Conservation (phyloP, 2,329 filamentous ascomycete genomes). For the Colletotrichum phormii region DNA sequence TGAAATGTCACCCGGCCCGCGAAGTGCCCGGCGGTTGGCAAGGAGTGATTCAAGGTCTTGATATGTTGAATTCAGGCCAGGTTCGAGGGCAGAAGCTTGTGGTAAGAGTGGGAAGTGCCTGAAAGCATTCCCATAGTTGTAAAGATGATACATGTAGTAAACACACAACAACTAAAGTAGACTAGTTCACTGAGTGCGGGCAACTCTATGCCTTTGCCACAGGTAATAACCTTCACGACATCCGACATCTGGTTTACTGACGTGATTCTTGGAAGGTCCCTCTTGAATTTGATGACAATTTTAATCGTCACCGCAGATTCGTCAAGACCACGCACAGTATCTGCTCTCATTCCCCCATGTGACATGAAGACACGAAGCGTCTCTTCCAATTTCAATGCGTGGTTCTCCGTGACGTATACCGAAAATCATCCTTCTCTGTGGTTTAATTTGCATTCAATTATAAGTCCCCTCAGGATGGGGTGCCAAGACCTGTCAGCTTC, state of each 20-base stretch:
- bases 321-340: neutral
- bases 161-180: neutral
- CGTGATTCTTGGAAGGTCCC: too few species aligned
- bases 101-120: neutral
- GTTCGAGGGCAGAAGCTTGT: conserved; percentile 14
- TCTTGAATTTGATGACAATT: too few species aligned
- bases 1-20: conserved; percentile 15
- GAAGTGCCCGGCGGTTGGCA: conserved; percentile 8
- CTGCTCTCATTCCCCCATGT: neutral
- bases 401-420: neutral
- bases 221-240: too few species aligned
- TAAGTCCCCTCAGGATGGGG: neutral
- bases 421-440: neutral
- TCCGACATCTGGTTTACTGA: too few species aligned
- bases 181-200: neutral
- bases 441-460: neutral
- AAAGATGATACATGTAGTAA: neutral
- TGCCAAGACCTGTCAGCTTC: neutral
- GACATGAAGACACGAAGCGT: neutral
- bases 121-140: neutral
- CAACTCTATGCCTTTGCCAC: too few species aligned
- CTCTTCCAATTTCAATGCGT: neutral
- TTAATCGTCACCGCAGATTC: too few species aligned
- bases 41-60: neutral
- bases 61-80: neutral